phyloP scores from a whole-genome alignment of 106 monocot species.

The Dendrobium huoshanense region DNA sequence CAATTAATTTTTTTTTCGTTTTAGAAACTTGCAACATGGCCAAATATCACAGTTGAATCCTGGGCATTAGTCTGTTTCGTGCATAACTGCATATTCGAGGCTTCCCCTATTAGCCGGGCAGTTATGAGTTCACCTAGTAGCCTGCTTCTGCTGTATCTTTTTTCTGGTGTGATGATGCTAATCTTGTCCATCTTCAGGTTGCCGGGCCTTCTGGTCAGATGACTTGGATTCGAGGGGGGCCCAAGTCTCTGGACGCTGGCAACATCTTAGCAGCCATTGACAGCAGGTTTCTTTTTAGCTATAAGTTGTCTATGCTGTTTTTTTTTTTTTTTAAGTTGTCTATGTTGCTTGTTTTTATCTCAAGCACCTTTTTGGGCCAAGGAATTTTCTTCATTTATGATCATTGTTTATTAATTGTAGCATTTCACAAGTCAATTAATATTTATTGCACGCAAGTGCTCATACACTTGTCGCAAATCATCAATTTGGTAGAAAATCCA shows the following conservation, averaged over 20 bases:
- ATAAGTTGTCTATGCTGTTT: background rate
- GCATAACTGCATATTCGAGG: no score
- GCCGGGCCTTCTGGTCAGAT: slow-evolving; percentile 86
- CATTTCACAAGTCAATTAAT: background rate
- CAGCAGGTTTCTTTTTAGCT: slow-evolving; percentile 34
- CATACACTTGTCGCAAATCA: background rate
- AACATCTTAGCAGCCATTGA: slow-evolving; percentile 76
- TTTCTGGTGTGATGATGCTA: background rate
- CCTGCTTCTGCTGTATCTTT: background rate
- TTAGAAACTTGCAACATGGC: no score
- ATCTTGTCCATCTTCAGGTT: slow-evolving; percentile 30
- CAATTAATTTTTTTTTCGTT: no score
- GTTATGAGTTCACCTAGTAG: no score
- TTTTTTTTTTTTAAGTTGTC: no score
- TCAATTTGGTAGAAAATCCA: background rate
- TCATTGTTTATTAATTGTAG: background rate
- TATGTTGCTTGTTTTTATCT: background rate
- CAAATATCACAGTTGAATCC: no score
- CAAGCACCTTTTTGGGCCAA: no score
- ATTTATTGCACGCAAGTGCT: background rate
- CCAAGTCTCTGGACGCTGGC: slow-evolving; percentile 50
- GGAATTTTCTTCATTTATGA: background rate
- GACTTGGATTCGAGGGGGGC: slow-evolving; percentile 91
- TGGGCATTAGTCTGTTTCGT: no score
- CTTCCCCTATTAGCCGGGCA: no score